Percentiles rank a stretch among this genome's conserved stretches.
phyloP scores from a whole-genome alignment of 495 filamentous ascomycete species.

The Neurospora sp. region DNA sequence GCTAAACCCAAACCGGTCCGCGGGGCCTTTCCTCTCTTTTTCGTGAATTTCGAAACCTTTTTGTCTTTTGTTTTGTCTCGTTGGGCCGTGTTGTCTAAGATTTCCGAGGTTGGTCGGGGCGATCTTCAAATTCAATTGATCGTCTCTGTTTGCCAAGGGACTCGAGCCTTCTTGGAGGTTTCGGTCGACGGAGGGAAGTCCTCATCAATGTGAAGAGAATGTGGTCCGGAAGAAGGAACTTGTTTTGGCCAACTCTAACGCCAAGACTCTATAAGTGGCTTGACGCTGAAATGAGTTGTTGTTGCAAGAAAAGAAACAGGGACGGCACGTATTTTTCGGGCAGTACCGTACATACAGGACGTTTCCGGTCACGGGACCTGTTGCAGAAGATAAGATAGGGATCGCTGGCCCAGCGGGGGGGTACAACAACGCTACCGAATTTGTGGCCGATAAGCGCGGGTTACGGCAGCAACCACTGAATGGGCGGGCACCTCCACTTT shows the following conservation, averaged over 20 bases:
- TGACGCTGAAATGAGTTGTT: not conserved
- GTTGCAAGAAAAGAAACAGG: not conserved
- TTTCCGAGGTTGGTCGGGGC: not conserved
- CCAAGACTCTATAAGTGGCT: not conserved
- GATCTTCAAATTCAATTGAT: not conserved
- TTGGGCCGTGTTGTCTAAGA: not conserved
- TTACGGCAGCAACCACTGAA: not conserved
- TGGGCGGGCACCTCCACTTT: not conserved
- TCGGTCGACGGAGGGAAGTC: not conserved
- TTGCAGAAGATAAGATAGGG: not conserved
- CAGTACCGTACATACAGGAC: not conserved
- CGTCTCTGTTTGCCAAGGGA: not conserved
- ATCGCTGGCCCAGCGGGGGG: not conserved
- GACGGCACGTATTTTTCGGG: not conserved
- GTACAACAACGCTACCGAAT: not conserved
- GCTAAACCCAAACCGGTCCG: not conserved
- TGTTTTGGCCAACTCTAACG: not conserved
- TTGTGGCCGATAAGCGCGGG: not conserved
- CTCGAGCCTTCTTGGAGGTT: not conserved
- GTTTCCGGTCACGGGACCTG: not conserved
- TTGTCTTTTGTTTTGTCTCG: not conserved
- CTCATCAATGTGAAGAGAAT: not conserved
- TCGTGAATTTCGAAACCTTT: not conserved
- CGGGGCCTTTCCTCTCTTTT: not conserved
- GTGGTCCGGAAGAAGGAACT: not conserved